Base-by-base conservation (phyloP, 164 flowering plant genomes). In the Santalum album region DNA sequence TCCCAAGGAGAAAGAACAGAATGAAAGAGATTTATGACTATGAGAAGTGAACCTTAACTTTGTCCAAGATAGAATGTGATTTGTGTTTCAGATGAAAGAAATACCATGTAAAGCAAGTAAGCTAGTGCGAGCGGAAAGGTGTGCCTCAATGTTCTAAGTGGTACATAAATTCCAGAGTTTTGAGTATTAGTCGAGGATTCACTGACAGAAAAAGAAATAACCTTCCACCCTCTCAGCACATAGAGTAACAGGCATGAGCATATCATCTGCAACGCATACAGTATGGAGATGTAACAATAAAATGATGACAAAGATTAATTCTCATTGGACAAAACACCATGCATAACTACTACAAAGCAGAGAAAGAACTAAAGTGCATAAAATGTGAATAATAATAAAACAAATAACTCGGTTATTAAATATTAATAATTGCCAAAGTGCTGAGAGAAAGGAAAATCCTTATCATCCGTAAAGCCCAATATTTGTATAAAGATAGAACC, bases 41-140 rank as follows among this genome's bases (percentile, higher is more conserved):
- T 35, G 1, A 39, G 42, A 46, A 27, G 20, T 15, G 25, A 34
- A 25, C 21, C 2, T 6, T 16, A 36, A 9, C 16, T 9, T 29
- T 26, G 43, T 26, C 20, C 17, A 14, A 25, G n/a, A 38, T 38
- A 46, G n/a, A 29, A 40, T 10, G 11, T 9, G 23, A 21, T 27
- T 20, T 25, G 49, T 18, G 14, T 53, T 32, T 20, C 20, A 40
- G 3, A 46, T 4, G 29, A 53, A 39, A 66, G 18, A 43, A 46
- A 51, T 66, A 72, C 78, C 78, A 70, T 74, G 61, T 71, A 72
- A 35, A 74, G 71, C 64, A 82, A 70, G 70, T 82, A 82, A 49
- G 84, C 43, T 21, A 54, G 20, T 52, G 84, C 59, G 56, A 82
- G 74, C 26, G 87, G 87, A 67, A 66, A 50, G 39, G 84, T 75